Evolutionary conservation across 2,329 filamentous ascomycete species (phyloP).

Genomic region (Talaromyces sp.): DNA sequence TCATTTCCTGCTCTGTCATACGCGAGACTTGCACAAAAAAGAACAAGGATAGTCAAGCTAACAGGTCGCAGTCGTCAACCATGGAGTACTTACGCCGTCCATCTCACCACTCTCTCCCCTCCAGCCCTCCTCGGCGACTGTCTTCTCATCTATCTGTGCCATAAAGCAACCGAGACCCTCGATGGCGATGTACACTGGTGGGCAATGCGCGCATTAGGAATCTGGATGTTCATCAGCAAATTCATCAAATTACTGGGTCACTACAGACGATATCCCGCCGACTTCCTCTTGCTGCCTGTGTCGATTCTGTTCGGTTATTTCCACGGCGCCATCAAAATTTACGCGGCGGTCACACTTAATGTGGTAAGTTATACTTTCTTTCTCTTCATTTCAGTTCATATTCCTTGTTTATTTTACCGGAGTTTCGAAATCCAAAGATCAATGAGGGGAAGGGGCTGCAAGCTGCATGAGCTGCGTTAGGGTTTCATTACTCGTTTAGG

Average conservation of each 20-base stretch:
- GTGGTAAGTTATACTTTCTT: conserved; percentile 60
- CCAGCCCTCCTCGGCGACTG: conserved; percentile 78
- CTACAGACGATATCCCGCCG: conserved; percentile 77
- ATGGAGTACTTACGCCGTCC: conserved; percentile 91
- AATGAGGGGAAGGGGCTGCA: not conserved
- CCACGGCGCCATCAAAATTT: conserved; percentile 88
- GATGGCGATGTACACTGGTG: conserved; percentile 51
- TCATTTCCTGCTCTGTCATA: not conserved
- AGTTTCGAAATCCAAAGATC: not conserved
- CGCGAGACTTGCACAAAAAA: not conserved
- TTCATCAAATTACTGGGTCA: conserved; percentile 86
- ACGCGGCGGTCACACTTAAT: conserved; percentile 76
- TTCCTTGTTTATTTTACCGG: not conserved
- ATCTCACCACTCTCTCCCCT: conserved; percentile 88
- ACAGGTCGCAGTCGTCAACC: conserved; percentile 67
- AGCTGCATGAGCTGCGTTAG: conserved; percentile 7
- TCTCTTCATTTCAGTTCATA: not conserved
- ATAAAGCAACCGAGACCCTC: conserved; percentile 65
- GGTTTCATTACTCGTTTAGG: conserved; percentile 6
- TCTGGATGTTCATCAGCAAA: conserved; percentile 86
- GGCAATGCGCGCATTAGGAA: conserved; percentile 60
- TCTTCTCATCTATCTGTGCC: conserved; percentile 66
- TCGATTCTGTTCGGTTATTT: conserved; percentile 90
- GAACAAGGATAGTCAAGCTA: conserved; percentile 23
- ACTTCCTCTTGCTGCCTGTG: conserved; percentile 75